Evolutionary conservation across 345 rosid genomes (phyloP).

Genomic region (Gynandropsis gynandra): DNA sequence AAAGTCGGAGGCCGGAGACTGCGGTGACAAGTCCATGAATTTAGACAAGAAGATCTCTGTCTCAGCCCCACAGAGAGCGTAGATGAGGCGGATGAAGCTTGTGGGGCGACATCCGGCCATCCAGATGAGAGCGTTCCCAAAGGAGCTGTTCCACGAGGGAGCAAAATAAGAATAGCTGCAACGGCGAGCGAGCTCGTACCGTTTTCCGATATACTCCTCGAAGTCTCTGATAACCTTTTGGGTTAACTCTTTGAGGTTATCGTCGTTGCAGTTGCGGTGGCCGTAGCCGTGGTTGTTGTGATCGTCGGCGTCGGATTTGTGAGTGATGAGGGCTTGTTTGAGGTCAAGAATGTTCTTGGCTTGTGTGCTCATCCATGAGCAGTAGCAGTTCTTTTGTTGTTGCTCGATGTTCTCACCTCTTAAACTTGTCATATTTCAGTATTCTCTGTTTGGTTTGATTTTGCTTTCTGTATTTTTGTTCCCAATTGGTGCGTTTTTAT

Average conservation of each 20-base stretch:
- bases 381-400: conserved; percentile 15
- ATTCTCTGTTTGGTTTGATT: too few species aligned
- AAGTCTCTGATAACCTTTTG: conserved; percentile 19
- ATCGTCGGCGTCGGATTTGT: not conserved
- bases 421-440: too few species aligned
- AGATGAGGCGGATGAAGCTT: conserved; percentile 30
- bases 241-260: conserved; percentile 13
- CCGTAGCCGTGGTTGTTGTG: too few species aligned
- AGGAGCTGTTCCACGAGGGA: conserved; percentile 33
- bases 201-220: conserved; percentile 16
- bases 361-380: conserved; percentile 24
- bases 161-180: conserved; percentile 25
- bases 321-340: conserved; percentile 21
- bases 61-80: conserved; percentile 25
- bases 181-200: conserved; percentile 14
- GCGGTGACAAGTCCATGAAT: too few species aligned
- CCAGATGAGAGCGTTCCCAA: conserved; percentile 41
- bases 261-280: conserved; percentile 3
- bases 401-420: conserved; percentile 12
- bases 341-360: conserved; percentile 17
- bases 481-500: too few species aligned
- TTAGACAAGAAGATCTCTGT: conserved; percentile 10
- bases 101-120: conserved; percentile 47
- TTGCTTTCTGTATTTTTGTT: too few species aligned
- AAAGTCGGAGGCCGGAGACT: not conserved